Conservation (phyloP, 257 asterid species). For the Solanum chaucha region DNA sequence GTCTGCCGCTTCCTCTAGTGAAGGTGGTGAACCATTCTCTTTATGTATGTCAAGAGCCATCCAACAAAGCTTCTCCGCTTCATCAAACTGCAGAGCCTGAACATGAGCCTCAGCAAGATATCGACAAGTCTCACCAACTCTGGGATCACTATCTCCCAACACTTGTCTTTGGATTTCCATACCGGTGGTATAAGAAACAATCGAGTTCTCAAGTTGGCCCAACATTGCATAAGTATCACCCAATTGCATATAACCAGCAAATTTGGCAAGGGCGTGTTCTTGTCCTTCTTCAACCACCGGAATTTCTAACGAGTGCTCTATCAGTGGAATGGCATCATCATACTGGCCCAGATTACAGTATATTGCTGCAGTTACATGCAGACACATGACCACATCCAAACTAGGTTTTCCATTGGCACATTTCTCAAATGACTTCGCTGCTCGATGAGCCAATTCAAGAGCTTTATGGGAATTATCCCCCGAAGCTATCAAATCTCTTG, state of each 20-base stretch:
- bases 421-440: conserved; percentile 73
- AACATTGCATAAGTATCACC: conserved; percentile 87
- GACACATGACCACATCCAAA: conserved; percentile 71
- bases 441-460: conserved; percentile 65
- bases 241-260: conserved; percentile 90
- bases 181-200: conserved; percentile 52
- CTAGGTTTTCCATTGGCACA: conserved; percentile 64
- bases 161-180: conserved; percentile 58
- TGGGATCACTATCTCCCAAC: conserved; percentile 70
- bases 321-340: conserved; percentile 62
- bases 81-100: conserved; percentile 84
- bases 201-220: conserved; percentile 81
- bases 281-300: conserved; percentile 67
- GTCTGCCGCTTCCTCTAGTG: conserved; percentile 87
- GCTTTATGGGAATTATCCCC: conserved; percentile 76
- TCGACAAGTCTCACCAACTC: conserved; percentile 86
- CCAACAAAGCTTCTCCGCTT: conserved; percentile 75
- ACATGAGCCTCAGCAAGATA: conserved; percentile 88
- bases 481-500: conserved; percentile 77
- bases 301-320: conserved; percentile 65
- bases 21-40: conserved; percentile 58
- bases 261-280: conserved; percentile 91
- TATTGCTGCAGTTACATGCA: conserved; percentile 86
- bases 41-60: conserved; percentile 76
- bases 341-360: conserved; percentile 71